Evolutionary conservation across 345 rosid genomes (phyloP).

Genomic region (Pelargonium nanum): DNA sequence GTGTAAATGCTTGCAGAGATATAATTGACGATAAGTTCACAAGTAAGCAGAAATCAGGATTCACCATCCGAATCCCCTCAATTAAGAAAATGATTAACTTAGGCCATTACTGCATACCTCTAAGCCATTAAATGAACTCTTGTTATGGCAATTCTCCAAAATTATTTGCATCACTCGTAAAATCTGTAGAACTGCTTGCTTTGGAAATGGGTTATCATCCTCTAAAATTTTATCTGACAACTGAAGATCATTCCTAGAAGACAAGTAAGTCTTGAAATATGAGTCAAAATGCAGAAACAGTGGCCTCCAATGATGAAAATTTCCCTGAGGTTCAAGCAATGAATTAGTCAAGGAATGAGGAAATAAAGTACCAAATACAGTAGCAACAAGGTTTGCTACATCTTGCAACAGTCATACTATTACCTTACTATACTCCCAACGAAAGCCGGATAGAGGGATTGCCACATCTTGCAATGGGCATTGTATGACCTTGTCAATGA

Average conservation of each 20-base stretch:
- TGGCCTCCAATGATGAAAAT: conserved; percentile 96
- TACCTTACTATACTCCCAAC: conserved; percentile 89
- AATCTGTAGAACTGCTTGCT: conserved; percentile 74
- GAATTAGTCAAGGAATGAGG: conserved; percentile 15
- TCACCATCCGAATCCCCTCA: background rate
- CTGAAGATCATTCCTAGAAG: conserved; percentile 69
- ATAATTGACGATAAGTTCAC: background rate
- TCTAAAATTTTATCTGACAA: conserved; percentile 64
- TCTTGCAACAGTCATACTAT: conserved; percentile 1
- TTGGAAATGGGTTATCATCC: conserved; percentile 66
- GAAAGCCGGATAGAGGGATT: conserved; percentile 91
- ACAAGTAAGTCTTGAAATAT: conserved; percentile 75
- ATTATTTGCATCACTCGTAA: conserved; percentile 80
- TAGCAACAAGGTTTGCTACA: background rate
- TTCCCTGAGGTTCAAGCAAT: conserved; percentile 51
- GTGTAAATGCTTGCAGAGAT: conserved; percentile 2
- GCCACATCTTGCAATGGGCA: conserved; percentile 95
- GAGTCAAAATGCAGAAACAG: conserved; percentile 85
- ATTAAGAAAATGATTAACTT: background rate
- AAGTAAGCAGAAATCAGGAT: background rate
- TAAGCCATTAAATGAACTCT: conserved; percentile 81
- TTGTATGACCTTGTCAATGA: conserved; percentile 90
- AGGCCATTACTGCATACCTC: conserved; percentile 40
- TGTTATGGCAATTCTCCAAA: conserved; percentile 85
- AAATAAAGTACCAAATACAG: background rate